Evolutionary conservation across 176 grass and related monocot species (phyloP), one percentile per base, ranked within the genome.

Genomic region (Carex scoparia): DNA sequence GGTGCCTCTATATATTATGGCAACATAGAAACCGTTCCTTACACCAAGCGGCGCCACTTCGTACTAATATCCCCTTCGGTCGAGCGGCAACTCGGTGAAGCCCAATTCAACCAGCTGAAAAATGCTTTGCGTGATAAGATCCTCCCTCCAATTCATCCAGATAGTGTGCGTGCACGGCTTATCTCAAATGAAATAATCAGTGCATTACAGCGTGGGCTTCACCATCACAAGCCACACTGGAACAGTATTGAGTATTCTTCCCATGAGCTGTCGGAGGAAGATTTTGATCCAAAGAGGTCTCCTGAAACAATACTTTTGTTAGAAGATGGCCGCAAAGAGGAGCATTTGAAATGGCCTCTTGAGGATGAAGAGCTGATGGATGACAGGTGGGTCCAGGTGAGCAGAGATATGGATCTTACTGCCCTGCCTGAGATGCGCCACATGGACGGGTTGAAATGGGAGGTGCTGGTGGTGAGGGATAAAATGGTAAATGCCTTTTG

Each of bases 291-390:
- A 3, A 79, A 58, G 53, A 79, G 51, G 13, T 56, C 74, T 33
- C 5, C 13, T 15, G 74, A 58, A 30, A 58, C 1, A 2, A 79
- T 79, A 2, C 31, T 56, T 35, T 51, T 12, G 8, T 30, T 79
- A 13, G n/a, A 16, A 58, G 2, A 6, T 0, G 74, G 6, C 1
- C 4, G 32, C 53, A 58, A 63, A 77, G 89, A 84, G 54, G 78
- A 18, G 81, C 80, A 1, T 23, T 5, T 56, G 48, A 42, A 3
- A 81, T 81, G 10, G 90, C 18, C 0, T 82, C 81, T 81, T 31
- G 81, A 82, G 37, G 87, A 94, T 2, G 92, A 97, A n/a, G 92
- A 97, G 89, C 31, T 97, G 16, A 90, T 97, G 32, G 94, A 97
- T 79, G 94, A 97, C 81, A 85, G 57, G 56, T 92, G 94, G 92